Base-by-base conservation (phyloP, 768 basidiomycete genomes). In the Gloeostereum incarnatum region DNA sequence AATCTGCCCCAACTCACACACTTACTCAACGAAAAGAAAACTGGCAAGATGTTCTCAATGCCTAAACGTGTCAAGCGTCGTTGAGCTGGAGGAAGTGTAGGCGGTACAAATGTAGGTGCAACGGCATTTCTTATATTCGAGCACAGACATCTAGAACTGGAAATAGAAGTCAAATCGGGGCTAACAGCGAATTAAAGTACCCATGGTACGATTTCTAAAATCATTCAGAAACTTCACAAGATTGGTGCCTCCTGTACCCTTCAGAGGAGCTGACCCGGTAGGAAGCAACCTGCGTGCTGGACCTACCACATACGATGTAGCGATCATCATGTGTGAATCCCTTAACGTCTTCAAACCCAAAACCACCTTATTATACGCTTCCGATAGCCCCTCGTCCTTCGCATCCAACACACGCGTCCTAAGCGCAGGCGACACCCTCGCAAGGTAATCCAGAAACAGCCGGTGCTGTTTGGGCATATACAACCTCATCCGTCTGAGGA, bases 401-500 rank as follows among this genome's bases (percentile, higher is more conserved):
- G 38, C 21, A n/a, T 37, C 38, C 42, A 48, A 49, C 1, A 77
- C 72, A 39, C 73, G 54, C 3, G 45, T 45, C 14, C 75, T 68
- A 10, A 78, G 54, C 1, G 71, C 65, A 3, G 71, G 70, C 9
- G 66, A 68, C 41, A 53, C 60, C n/a, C 56, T 51, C 5, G 58
- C 49, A 24, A 80, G 66, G 49, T 77, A 73, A 5, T 53, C 53
- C 10, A 80, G 62, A 62, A 78, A 79, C 10, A 65, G 57, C 16
- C 76, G 71, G 52, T 78, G 75, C 41, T 70, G 66, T 2, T 68
- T 62, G 0, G 78, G 77, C 77, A 79, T 78, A 59, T 80, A 78
- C 16, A 55, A 47, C 42, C 69, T 58, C 75, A 77, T 77, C 34
- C 74, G 66, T 31, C 57, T 53, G 43, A 80, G 62, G 62, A 77